Evolutionary conservation across 768 basidiomycete species (phyloP).

Genomic region (Lactarius trivialis): DNA sequence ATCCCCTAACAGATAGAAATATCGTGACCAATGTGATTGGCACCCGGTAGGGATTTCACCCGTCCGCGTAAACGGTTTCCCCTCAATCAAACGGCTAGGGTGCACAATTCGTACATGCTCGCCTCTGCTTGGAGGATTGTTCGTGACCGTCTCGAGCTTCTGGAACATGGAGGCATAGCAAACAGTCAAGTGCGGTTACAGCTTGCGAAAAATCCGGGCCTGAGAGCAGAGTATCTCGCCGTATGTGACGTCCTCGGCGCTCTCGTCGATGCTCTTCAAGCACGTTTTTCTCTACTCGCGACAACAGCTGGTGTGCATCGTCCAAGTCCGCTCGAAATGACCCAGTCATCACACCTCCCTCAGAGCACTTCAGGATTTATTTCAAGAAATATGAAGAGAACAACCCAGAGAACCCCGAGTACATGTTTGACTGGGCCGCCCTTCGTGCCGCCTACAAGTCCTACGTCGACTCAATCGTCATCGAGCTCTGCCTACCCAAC

Average conservation of each 20-base stretch:
- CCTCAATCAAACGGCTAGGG: conserved; percentile 35
- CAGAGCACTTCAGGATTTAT: conserved; percentile 68
- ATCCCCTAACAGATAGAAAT: conserved; percentile 8
- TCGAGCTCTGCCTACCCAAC: conserved; percentile 73
- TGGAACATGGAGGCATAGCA: conserved; percentile 48
- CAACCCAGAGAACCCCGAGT: conserved; percentile 42
- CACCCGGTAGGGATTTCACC: conserved; percentile 20
- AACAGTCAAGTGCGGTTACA: conserved; percentile 47
- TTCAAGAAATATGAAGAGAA: conserved; percentile 45
- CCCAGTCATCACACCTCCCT: background rate
- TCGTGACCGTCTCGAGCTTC: conserved; percentile 46
- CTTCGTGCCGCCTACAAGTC: conserved; percentile 63
- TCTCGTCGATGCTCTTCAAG: conserved; percentile 56
- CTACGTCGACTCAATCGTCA: conserved; percentile 76
- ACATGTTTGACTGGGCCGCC: conserved; percentile 59
- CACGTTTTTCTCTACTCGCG: conserved; percentile 60
- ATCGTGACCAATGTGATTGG: conserved; percentile 21
- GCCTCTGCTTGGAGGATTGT: conserved; percentile 80
- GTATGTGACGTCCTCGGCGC: conserved; percentile 57
- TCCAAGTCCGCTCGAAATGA: conserved; percentile 14
- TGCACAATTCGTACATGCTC: conserved; percentile 78
- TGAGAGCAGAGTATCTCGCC: conserved; percentile 56
- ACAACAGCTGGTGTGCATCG: conserved; percentile 56
- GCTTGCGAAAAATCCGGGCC: conserved; percentile 42
- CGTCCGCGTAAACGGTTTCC: background rate